These are phyloP conservation scores for Paramecium caudatum DNA, from an alignment of 73 alveolate genomes.

Conservation along the genomic window DNA sequence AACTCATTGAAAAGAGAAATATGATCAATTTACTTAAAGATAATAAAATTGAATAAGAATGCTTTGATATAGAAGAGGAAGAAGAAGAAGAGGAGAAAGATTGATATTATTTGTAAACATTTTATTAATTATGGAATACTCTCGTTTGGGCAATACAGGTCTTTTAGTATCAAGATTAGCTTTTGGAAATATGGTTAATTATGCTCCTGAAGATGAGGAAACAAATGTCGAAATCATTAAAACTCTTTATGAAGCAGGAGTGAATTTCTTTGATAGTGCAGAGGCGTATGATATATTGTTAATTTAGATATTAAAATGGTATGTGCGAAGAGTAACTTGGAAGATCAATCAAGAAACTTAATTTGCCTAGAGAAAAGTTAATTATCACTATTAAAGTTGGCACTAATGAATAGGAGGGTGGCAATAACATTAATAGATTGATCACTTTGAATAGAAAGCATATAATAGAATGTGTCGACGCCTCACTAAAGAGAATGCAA, in stretches of 20 bases:
- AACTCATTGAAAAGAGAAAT: conserved; percentile 49
- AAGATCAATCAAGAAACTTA: conserved; percentile 74
- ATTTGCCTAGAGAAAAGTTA: conserved; percentile 81
- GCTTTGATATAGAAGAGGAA: conserved; percentile 74
- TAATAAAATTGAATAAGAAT: conserved; percentile 68
- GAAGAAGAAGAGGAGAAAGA: conserved; percentile 68
- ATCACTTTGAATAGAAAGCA: conserved; percentile 88
- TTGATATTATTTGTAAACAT: conserved; percentile 32
- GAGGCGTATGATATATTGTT: conserved; percentile 89
- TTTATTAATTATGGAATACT: conserved; percentile 84
- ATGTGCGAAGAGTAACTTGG: conserved; percentile 84
- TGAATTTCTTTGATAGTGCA: conserved; percentile 98
- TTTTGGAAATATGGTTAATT: conserved; percentile 91
- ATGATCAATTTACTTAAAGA: conserved; percentile 64
- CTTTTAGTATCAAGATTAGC: conserved; percentile 89
- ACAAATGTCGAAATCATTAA: conserved; percentile 76
- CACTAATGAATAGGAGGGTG: conserved; percentile 74
- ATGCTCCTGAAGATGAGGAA: conserved; percentile 52
- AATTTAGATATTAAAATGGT: conserved; percentile 74
- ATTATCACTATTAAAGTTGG: conserved; percentile 92
- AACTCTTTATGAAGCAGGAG: conserved; percentile 86
- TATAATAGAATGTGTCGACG: conserved; percentile 88
- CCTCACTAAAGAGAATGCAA: conserved; percentile 86
- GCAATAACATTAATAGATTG: conserved; percentile 76
- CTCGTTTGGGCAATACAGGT: conserved; percentile 95